Conservation (phyloP, 2,329 filamentous ascomycete species). For the Aspergillus sp. region DNA sequence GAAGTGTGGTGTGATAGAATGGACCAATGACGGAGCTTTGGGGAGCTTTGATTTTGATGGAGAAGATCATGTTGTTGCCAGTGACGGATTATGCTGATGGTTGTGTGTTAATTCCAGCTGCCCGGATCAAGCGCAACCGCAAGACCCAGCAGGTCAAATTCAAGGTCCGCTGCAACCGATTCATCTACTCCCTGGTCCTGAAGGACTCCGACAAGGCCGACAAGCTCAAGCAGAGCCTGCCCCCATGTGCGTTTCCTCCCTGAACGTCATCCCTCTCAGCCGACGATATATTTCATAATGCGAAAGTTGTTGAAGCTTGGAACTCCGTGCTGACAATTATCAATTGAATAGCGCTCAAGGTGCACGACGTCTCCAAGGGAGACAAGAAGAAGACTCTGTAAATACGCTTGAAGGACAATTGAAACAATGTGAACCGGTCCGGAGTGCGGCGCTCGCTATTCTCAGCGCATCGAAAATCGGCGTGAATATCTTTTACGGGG, state of each 20-base stretch:
- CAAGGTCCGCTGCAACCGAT: constrained; percentile 97
- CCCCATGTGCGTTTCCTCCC: constrained; percentile 66
- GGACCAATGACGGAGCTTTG: not conserved
- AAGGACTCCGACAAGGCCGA: constrained; percentile 99
- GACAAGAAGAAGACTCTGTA: constrained; percentile 40
- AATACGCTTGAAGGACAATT: constrained; percentile 21
- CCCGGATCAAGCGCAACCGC: constrained; percentile 93
- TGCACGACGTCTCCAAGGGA: constrained; percentile 39
- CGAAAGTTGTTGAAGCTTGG: not conserved
- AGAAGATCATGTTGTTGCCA: too few relatives aligned
- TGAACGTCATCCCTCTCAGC: not conserved
- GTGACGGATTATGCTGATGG: not conserved
- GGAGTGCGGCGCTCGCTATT: constrained; percentile 17
- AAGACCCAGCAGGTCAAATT: constrained; percentile 94
- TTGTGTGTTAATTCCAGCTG: constrained; percentile 46
- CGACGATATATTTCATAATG: not conserved
- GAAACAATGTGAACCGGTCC: constrained; percentile 14
- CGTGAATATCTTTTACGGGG: constrained; percentile 17
- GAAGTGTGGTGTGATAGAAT: not conserved
- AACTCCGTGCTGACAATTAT: constrained; percentile 13
- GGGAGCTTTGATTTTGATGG: not conserved
- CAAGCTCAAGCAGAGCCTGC: constrained; percentile 99
- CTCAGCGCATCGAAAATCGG: constrained; percentile 20
- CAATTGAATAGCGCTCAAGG: constrained; percentile 33
- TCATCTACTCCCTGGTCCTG: constrained; percentile 96